Percentiles rank a stretch among this genome's conserved stretches.
Conservation (phyloP, 2,329 filamentous ascomycete species). For the Lecanicillium sp. region DNA sequence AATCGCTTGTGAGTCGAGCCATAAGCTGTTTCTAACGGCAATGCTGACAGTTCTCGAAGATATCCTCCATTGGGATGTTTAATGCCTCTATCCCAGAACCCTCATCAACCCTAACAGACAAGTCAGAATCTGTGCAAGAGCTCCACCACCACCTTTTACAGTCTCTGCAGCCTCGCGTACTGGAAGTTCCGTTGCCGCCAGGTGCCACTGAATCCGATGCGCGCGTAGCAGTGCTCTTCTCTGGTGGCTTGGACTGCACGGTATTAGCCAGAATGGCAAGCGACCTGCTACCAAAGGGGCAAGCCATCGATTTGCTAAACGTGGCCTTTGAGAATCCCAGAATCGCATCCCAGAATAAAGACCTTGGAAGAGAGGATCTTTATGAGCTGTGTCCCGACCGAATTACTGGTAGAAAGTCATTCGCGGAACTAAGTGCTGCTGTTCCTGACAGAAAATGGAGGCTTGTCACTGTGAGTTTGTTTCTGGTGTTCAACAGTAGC, state of each 20-base stretch:
- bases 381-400: slow-evolving; percentile 89
- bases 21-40: slow-evolving; percentile 2
- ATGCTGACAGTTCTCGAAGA: slow-evolving; percentile 18
- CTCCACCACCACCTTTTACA: slow-evolving; percentile 48
- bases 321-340: slow-evolving; percentile 95
- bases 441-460: slow-evolving; percentile 71
- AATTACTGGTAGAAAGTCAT: slow-evolving; percentile 73
- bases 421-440: slow-evolving; percentile 60
- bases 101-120: slow-evolving; percentile 10
- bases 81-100: slow-evolving; percentile 37
- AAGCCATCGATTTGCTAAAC: slow-evolving; percentile 82
- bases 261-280: slow-evolving; percentile 75
- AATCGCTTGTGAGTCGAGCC: slow-evolving; percentile 36
- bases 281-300: slow-evolving; percentile 59
- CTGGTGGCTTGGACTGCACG: slow-evolving; percentile 89
- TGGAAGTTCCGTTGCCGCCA: slow-evolving; percentile 56
- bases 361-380: slow-evolving; percentile 25
- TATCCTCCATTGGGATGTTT: slow-evolving; percentile 47
- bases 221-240: slow-evolving; percentile 77
- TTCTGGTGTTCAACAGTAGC: too few relatives aligned
- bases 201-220: slow-evolving; percentile 28
- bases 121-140: slow-evolving; percentile 41
- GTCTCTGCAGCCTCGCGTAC: slow-evolving; percentile 57
- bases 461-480: slow-evolving; percentile 60
- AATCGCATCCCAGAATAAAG: slow-evolving; percentile 48